Percentiles rank a stretch among this genome's conserved stretches.
Evolutionary conservation across 2,329 filamentous ascomycete species (phyloP).

Genomic region (Penicillium sp.): DNA sequence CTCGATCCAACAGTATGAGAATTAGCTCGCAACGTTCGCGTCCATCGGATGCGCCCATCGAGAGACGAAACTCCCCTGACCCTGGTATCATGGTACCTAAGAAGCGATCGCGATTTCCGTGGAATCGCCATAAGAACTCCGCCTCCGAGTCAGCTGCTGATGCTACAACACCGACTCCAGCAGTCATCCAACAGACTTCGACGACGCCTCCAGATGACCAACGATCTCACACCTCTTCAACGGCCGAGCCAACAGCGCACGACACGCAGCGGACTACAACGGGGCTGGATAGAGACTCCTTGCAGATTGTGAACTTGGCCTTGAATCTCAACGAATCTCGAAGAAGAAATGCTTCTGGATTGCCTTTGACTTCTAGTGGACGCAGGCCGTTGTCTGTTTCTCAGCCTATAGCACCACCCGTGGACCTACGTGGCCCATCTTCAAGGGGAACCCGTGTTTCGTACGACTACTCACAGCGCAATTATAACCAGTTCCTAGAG

Average conservation of each 20-base stretch:
- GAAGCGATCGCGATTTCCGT: conserved; percentile 36
- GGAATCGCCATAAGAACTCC: conserved; percentile 34
- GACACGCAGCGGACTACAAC: conserved; percentile 19
- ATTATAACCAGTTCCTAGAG: conserved; percentile 26
- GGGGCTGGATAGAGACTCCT: conserved; percentile 68
- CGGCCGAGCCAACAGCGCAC: conserved; percentile 8
- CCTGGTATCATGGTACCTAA: conserved; percentile 34
- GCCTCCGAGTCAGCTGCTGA: conserved; percentile 32
- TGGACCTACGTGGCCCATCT: conserved; percentile 21
- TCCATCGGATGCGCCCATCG: conserved; percentile 31
- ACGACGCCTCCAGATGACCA: conserved; percentile 11
- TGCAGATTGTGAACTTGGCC: conserved; percentile 90
- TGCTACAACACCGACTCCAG: conserved; percentile 6
- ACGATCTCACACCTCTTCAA: conserved; percentile 14
- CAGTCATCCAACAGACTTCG: conserved; percentile 9
- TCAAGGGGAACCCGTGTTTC: conserved; percentile 15
- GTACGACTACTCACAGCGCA: conserved; percentile 17
- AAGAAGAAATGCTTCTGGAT: conserved; percentile 61
- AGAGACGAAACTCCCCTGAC: conserved; percentile 44
- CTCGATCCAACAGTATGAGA: conserved; percentile 28
- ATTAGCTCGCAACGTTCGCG: conserved; percentile 23
- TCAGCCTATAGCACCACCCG: conserved; percentile 20
- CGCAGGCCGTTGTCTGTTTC: conserved; percentile 34
- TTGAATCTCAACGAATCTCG: conserved; percentile 79
- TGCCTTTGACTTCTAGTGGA: conserved; percentile 50